Percentiles rank a stretch among this genome's conserved stretches.
phyloP scores from a whole-genome alignment of 495 filamentous ascomycete genomes.

The Bombardia bombarda region DNA sequence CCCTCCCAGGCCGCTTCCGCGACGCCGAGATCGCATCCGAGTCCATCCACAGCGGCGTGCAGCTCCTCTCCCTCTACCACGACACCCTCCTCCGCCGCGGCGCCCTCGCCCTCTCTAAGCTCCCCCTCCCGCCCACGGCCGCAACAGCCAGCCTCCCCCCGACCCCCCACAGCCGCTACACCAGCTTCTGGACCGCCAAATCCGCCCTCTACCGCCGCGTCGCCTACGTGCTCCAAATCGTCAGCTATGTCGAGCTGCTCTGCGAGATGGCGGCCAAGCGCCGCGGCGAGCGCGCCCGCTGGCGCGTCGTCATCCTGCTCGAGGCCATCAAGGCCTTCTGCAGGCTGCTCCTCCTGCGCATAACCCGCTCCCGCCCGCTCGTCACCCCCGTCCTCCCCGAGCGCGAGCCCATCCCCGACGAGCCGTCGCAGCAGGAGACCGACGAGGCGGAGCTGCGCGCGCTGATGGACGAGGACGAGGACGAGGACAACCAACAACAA shows the following conservation, averaged over 20 bases:
- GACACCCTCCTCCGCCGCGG: conserved; percentile 75
- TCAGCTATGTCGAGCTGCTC: conserved; percentile 85
- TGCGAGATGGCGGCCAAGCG: conserved; percentile 83
- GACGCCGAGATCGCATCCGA: conserved; percentile 93
- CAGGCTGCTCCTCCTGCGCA: conserved; percentile 68
- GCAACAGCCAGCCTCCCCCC: conserved; percentile 41
- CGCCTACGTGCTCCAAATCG: conserved; percentile 74
- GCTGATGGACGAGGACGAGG: conserved; percentile 16
- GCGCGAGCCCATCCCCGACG: conserved; percentile 61
- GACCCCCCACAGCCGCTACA: conserved; percentile 80
- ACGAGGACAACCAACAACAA: conserved; percentile 9
- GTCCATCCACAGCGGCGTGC: conserved; percentile 79
- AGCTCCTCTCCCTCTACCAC: conserved; percentile 89
- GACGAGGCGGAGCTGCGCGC: conserved; percentile 23
- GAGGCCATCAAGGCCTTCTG: conserved; percentile 85
- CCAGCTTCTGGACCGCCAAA: conserved; percentile 74
- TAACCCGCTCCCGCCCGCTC: conserved; percentile 79
- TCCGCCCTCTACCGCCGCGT: conserved; percentile 68
- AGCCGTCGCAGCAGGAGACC: conserved; percentile 33
- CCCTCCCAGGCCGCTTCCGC: conserved; percentile 66
- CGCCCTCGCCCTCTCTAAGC: conserved; percentile 42
- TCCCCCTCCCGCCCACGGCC: conserved; percentile 31
- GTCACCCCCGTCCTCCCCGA: conserved; percentile 81
- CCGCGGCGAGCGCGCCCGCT: conserved; percentile 70
- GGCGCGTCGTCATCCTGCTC: conserved; percentile 82